phyloP scores from a whole-genome alignment of 495 filamentous ascomycete species.

The Chlorociboria aeruginascens region DNA sequence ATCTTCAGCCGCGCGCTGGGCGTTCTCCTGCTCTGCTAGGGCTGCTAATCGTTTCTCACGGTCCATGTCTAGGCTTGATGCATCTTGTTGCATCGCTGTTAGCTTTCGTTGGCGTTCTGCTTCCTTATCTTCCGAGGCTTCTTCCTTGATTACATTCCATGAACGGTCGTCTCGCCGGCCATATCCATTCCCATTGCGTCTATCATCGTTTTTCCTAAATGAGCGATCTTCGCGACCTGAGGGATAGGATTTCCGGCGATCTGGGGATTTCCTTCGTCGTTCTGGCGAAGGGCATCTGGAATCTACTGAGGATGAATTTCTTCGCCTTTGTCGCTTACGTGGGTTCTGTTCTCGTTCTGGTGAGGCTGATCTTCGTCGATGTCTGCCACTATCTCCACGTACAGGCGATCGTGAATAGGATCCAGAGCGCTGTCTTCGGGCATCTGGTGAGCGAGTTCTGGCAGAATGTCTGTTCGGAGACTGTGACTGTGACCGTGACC shows the following conservation, averaged over 20 bases:
- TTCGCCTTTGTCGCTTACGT: conserved; percentile 5
- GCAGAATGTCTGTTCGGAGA: not conserved
- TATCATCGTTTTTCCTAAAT: conserved; percentile 1
- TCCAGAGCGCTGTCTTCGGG: not conserved
- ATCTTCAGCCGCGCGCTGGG: conserved; percentile 52
- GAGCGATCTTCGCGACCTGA: conserved; percentile 1
- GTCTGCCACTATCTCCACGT: conserved; percentile 12
- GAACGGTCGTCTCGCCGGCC: conserved; percentile 19
- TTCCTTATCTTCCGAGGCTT: conserved; percentile 22
- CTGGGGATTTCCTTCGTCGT: conserved; percentile 13
- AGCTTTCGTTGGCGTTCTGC: conserved; percentile 55
- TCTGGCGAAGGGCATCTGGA: conserved; percentile 17
- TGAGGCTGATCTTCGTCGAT: conserved; percentile 21
- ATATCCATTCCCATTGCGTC: conserved; percentile 11
- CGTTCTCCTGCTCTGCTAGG: conserved; percentile 51
- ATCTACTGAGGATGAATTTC: conserved; percentile 15
- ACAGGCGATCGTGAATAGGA: not conserved
- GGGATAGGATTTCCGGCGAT: conserved; percentile 20
- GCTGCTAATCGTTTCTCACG: conserved; percentile 60
- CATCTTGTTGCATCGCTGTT: conserved; percentile 79
- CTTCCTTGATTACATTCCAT: not conserved
- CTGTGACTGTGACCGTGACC: conserved; percentile 10
- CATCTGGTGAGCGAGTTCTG: not conserved
- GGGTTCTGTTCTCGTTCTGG: conserved; percentile 7
- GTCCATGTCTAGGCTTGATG: conserved; percentile 62